Conservation (phyloP, 495 filamentous ascomycete species). For the Sordaria brevicollis region DNA sequence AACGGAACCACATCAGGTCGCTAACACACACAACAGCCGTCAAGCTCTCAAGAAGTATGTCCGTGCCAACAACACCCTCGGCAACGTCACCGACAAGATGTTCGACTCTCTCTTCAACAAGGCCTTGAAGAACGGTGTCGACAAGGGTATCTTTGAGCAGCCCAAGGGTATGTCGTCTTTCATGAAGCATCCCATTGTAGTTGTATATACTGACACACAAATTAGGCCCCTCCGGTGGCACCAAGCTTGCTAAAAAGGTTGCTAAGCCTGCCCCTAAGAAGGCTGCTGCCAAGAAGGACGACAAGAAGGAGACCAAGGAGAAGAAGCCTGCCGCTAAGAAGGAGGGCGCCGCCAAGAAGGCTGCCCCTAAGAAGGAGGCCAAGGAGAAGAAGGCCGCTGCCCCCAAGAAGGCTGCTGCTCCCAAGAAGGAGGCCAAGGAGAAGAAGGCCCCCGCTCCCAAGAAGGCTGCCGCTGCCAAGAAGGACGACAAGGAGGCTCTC, state of each 20-base stretch:
- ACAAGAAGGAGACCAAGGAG: conserved; percentile 28
- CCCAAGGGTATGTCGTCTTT: conserved; percentile 71
- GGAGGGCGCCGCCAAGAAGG: conserved; percentile 14
- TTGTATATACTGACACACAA: conserved; percentile 10
- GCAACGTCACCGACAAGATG: conserved; percentile 50
- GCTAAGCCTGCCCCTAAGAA: conserved; percentile 30
- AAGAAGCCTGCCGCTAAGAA: conserved; percentile 35
- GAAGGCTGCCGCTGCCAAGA: conserved; percentile 46
- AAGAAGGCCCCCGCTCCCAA: conserved; percentile 39
- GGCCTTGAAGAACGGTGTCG: conserved; percentile 79
- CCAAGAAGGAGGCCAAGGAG: conserved; percentile 30
- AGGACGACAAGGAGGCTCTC: conserved; percentile 45
- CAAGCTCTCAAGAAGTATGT: conserved; percentile 98
- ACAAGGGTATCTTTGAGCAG: conserved; percentile 80
- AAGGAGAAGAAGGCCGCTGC: conserved; percentile 15
- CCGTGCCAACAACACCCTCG: conserved; percentile 83
- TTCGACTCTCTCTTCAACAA: conserved; percentile 93
- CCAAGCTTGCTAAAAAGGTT: conserved; percentile 91
- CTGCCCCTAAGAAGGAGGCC: conserved; percentile 19
- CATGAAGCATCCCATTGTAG: neutral
- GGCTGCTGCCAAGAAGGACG: conserved; percentile 40
- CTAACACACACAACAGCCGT: conserved; percentile 53
- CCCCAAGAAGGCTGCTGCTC: conserved; percentile 20
- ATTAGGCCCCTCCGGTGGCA: conserved; percentile 77
- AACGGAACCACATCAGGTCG: conserved; percentile 10